Percentiles rank a stretch among this genome's conserved stretches.
Conservation (phyloP, 2,329 filamentous ascomycete genomes). For the Ophiostoma ips region DNA sequence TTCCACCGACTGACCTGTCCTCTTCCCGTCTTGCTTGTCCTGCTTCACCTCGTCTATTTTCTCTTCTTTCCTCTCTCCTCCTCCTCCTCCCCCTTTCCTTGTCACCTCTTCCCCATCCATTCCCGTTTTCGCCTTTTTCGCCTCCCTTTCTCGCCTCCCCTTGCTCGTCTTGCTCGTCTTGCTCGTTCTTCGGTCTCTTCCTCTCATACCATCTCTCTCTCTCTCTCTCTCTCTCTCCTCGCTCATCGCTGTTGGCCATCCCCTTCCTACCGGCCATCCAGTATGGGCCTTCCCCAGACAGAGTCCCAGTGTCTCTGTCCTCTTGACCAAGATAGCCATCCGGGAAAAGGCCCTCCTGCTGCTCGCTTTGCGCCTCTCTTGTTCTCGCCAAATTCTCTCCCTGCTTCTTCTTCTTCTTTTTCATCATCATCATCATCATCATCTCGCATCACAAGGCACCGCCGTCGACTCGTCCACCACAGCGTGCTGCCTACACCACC, state of each 20-base stretch:
- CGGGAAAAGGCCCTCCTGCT: background rate
- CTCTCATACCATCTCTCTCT: background rate
- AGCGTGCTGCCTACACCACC: background rate
- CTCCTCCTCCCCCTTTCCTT: background rate
- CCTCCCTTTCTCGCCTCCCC: background rate
- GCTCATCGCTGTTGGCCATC: background rate
- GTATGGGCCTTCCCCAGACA: slow-evolving; percentile 11
- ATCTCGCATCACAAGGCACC: too few species aligned
- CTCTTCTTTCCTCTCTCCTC: background rate
- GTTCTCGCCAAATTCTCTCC: too few species aligned
- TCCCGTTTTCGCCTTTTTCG: background rate
- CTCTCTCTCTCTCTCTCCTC: background rate
- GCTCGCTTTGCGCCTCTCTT: too few species aligned
- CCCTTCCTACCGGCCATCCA: background rate
- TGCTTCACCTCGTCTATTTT: background rate
- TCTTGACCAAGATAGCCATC: background rate
- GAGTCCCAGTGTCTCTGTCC: slow-evolving; percentile 11
- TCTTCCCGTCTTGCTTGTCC: background rate
- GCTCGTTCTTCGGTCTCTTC: background rate
- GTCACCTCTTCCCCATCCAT: background rate
- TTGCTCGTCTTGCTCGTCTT: background rate
- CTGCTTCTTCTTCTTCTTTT: too few species aligned
- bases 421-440: too few species aligned
- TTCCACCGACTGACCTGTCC: background rate
- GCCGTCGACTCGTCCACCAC: too few species aligned